These are phyloP conservation scores for Fremontodendron californicum DNA, from an alignment of 345 rosid species.

Conservation along the genomic window DNA sequence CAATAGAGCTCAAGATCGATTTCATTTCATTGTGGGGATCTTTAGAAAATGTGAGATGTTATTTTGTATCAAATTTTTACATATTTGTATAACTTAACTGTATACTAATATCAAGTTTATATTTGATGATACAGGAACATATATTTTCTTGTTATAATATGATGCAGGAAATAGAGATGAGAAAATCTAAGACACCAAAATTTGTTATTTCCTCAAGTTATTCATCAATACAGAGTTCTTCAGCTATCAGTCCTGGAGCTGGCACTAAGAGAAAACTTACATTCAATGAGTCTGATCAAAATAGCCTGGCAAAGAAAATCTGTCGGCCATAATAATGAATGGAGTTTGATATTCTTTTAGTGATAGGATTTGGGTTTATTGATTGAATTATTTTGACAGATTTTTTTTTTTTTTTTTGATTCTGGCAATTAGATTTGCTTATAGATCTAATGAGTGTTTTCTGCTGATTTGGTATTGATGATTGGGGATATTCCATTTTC, in stretches of 20 bases:
- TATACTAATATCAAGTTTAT: conserved; percentile 11
- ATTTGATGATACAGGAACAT: conserved; percentile 49
- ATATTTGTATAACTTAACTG: not conserved
- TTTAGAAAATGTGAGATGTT: conserved; percentile 44
- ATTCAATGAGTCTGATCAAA: conserved; percentile 40
- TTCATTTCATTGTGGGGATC: conserved; percentile 45
- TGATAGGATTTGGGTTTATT: conserved; percentile 21
- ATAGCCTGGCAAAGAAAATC: conserved; percentile 38
- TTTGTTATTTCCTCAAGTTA: conserved; percentile 17
- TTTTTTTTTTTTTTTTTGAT: too few relatives aligned
- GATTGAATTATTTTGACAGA: conserved; percentile 16
- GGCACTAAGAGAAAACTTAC: conserved; percentile 56
- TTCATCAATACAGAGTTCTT: conserved; percentile 21
- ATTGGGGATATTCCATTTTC: conserved; percentile 28
- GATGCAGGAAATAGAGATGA: conserved; percentile 51
- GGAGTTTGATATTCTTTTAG: not conserved
- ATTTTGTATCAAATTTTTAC: not conserved
- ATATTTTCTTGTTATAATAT: conserved; percentile 47
- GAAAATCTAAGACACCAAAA: conserved; percentile 44
- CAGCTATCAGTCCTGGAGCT: conserved; percentile 30
- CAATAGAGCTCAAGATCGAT: conserved; percentile 46
- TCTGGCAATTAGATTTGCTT: conserved; percentile 16
- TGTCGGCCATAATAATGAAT: conserved; percentile 24
- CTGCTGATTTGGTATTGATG: conserved; percentile 26
- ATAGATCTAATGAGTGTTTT: conserved; percentile 23